A percentile compares a stretch with the other conserved stretches of the same genome.
Conservation (phyloP, 1,284 basidiomycete genomes). For the Agroathelia rolfsii region DNA sequence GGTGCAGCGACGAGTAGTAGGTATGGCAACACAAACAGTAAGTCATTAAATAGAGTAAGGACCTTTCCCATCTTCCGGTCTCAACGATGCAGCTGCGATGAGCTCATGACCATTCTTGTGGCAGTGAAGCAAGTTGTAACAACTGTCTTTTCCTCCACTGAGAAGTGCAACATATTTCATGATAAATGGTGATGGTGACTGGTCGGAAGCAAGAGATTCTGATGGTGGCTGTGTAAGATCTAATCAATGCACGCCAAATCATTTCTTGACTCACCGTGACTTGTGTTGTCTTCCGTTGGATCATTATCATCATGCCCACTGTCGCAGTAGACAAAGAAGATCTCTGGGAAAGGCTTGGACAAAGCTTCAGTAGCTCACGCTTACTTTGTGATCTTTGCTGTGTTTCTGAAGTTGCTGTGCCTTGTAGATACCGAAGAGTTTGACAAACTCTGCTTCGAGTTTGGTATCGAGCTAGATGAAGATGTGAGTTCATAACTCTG, state of each 20-base stretch:
- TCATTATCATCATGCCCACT: slow-evolving; percentile 69
- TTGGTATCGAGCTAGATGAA: slow-evolving; percentile 95
- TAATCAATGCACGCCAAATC: slow-evolving; percentile 2
- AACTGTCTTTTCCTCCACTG: slow-evolving; percentile 97
- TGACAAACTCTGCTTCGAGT: slow-evolving; percentile 94
- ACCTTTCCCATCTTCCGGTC: slow-evolving; percentile 83
- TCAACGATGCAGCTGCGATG: slow-evolving; percentile 82
- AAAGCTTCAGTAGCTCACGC: slow-evolving; percentile 62
- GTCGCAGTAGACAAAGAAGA: slow-evolving; percentile 93
- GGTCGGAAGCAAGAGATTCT: slow-evolving; percentile 15
- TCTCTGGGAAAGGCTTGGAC: slow-evolving; percentile 82
- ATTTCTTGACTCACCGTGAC: too few relatives aligned
- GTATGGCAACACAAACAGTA: slow-evolving; percentile 1
- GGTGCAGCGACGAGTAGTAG: slow-evolving; percentile 10
- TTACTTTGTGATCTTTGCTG: slow-evolving; percentile 7
- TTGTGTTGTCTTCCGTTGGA: slow-evolving; percentile 4
- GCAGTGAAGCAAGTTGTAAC: slow-evolving; percentile 92
- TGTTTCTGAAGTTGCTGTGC: slow-evolving; percentile 14
- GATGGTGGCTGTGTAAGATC: slow-evolving; percentile 5
- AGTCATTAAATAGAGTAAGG: slow-evolving; percentile 10
- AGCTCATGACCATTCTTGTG: slow-evolving; percentile 81
- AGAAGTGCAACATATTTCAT: slow-evolving; percentile 96
- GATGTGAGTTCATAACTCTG: slow-evolving; percentile 53
- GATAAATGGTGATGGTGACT: slow-evolving; percentile 9
- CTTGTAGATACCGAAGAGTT: slow-evolving; percentile 81